phyloP scores from a whole-genome alignment of 2,329 filamentous ascomycete species.

The Onygenales sp. region DNA sequence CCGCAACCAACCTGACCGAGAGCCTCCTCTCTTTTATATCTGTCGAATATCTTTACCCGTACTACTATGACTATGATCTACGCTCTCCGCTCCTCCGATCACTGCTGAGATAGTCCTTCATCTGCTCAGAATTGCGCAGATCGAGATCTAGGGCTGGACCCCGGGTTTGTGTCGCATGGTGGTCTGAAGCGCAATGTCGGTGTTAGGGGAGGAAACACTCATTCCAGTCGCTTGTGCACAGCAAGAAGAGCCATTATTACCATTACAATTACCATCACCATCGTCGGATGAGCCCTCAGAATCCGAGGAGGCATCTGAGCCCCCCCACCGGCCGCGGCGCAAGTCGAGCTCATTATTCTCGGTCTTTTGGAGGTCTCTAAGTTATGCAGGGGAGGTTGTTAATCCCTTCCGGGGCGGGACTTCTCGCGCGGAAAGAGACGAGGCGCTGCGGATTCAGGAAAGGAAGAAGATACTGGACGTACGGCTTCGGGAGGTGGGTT shows the following conservation, averaged over 20 bases:
- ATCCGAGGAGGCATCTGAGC: neutral
- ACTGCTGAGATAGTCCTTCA: no score
- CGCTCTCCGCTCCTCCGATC: no score
- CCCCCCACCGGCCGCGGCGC: constrained; percentile 15
- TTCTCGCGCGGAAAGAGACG: constrained; percentile 41
- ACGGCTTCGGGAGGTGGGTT: constrained; percentile 56
- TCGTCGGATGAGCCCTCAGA: neutral
- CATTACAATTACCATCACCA: neutral
- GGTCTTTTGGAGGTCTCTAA: constrained; percentile 14
- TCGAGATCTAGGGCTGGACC: neutral
- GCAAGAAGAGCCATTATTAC: neutral
- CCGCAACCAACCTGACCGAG: no score
- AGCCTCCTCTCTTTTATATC: no score
- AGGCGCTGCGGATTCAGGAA: constrained; percentile 43
- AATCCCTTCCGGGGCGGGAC: constrained; percentile 43
- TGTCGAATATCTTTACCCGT: no score
- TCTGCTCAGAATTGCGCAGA: neutral
- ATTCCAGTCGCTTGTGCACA: neutral
- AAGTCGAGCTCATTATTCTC: constrained; percentile 25
- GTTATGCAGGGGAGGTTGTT: constrained; percentile 26
- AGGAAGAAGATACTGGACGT: constrained; percentile 54
- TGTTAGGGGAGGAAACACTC: constrained; percentile 12
- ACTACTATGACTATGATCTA: no score
- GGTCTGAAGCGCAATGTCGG: constrained; percentile 5
- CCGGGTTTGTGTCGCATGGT: neutral